phyloP scores from a whole-genome alignment of 2,329 filamentous ascomycete genomes.

The Teratosphaeria viscida region DNA sequence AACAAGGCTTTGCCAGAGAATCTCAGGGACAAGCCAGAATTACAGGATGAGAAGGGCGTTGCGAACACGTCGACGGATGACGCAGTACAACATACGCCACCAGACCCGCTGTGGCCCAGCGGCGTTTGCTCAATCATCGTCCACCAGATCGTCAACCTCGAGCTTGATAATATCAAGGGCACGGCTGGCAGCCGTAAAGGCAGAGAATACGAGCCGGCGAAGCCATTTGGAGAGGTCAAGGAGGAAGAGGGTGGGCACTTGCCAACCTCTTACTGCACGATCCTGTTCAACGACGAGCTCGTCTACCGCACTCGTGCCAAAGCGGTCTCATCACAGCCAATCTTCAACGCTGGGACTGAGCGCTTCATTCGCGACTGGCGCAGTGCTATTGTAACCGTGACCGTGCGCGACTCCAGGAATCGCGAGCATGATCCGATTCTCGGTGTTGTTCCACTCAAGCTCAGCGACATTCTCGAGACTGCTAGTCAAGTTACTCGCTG shows the following conservation, averaged over 20 bases:
- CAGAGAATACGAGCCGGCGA: slow-evolving; percentile 79
- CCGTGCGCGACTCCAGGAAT: slow-evolving; percentile 79
- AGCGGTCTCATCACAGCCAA: slow-evolving; percentile 85
- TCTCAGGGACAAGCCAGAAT: slow-evolving; percentile 60
- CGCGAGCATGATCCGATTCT: slow-evolving; percentile 90
- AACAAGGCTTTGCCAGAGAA: slow-evolving; percentile 65
- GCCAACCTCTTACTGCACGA: slow-evolving; percentile 89
- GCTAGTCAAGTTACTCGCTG: slow-evolving; percentile 79
- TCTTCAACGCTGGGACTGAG: slow-evolving; percentile 94
- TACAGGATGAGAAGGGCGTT: slow-evolving; percentile 80
- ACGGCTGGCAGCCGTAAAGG: slow-evolving; percentile 72
- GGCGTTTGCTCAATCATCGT: slow-evolving; percentile 78
- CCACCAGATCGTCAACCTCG: slow-evolving; percentile 90
- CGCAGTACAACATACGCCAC: slow-evolving; percentile 78
- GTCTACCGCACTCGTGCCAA: slow-evolving; percentile 92
- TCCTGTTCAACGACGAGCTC: slow-evolving; percentile 78
- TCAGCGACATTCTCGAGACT: slow-evolving; percentile 79
- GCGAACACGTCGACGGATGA: slow-evolving; percentile 67
- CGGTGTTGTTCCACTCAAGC: slow-evolving; percentile 77
- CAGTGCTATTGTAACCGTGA: slow-evolving; percentile 73
- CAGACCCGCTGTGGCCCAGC: slow-evolving; percentile 91
- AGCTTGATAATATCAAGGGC: slow-evolving; percentile 83
- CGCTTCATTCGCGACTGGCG: slow-evolving; percentile 90
- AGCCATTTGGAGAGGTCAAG: slow-evolving; percentile 71
- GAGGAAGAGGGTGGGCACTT: slow-evolving; percentile 72